Conservation (phyloP, 2,329 filamentous ascomycete genomes). For the Ophiostoma tasmaniense region DNA sequence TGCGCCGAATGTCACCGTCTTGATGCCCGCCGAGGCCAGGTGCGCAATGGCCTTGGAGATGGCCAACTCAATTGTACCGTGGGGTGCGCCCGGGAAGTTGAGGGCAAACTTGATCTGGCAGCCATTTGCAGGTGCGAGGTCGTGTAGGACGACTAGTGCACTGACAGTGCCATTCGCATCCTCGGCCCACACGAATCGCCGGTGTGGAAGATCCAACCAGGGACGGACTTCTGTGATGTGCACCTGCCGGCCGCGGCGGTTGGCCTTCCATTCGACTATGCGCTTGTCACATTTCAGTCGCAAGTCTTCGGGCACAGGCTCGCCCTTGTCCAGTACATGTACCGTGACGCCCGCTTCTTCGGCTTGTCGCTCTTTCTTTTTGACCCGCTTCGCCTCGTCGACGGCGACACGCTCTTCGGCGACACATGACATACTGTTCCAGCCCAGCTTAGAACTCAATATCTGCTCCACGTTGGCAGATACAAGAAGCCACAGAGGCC, state of each 20-base stretch:
- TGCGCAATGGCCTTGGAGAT: slow-evolving; percentile 59
- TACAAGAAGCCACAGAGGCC: slow-evolving; percentile 85
- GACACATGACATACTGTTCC: slow-evolving; percentile 81
- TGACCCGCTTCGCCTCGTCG: slow-evolving; percentile 40
- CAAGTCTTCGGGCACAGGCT: slow-evolving; percentile 55
- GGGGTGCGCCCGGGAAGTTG: slow-evolving; percentile 81
- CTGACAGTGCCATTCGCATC: slow-evolving; percentile 63
- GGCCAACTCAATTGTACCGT: slow-evolving; percentile 76
- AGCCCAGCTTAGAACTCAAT: slow-evolving; percentile 70
- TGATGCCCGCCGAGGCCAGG: slow-evolving; percentile 47
- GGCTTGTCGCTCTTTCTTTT: slow-evolving; percentile 69
- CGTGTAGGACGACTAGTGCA: slow-evolving; percentile 73
- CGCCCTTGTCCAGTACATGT: slow-evolving; percentile 44
- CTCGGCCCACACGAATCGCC: slow-evolving; percentile 76
- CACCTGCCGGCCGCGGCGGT: slow-evolving; percentile 76
- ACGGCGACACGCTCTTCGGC: slow-evolving; percentile 79
- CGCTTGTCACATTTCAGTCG: slow-evolving; percentile 61
- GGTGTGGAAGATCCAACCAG: slow-evolving; percentile 75
- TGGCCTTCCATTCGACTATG: slow-evolving; percentile 69
- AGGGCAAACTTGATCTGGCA: slow-evolving; percentile 97
- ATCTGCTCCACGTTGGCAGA: slow-evolving; percentile 70
- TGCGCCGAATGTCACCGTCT: slow-evolving; percentile 74
- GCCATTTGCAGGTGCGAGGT: slow-evolving; percentile 70
- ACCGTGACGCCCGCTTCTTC: slow-evolving; percentile 80
- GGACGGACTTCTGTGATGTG: slow-evolving; percentile 84